phyloP scores from a whole-genome alignment of 2,329 filamentous ascomycete genomes.

The Xylariaceae sp. region DNA sequence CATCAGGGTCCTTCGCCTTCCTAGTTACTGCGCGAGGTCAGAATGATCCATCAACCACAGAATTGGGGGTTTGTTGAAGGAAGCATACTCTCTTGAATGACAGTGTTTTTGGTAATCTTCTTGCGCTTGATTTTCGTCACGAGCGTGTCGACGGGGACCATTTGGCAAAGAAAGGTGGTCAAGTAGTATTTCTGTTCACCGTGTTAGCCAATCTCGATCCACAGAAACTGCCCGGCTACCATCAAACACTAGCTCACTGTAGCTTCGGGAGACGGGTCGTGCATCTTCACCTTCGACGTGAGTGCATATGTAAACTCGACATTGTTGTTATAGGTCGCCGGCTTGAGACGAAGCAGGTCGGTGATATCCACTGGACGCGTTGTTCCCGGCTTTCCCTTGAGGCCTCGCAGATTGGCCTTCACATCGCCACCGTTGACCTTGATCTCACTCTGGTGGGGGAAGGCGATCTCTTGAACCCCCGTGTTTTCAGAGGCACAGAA shows the following conservation, averaged over 20 bases:
- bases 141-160: conserved; percentile 65
- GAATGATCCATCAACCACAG: conserved; percentile 3
- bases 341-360: conserved; percentile 62
- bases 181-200: conserved; percentile 64
- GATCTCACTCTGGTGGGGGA: conserved; percentile 88
- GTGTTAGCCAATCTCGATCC: conserved; percentile 18
- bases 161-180: conserved; percentile 68
- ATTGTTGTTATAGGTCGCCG: conserved; percentile 64
- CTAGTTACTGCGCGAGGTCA: conserved; percentile 57
- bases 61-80: background rate
- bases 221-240: conserved; percentile 17
- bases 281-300: conserved; percentile 67
- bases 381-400: conserved; percentile 95
- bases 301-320: conserved; percentile 88
- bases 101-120: conserved; percentile 72
- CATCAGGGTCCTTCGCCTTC: conserved; percentile 80
- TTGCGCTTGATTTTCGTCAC: conserved; percentile 61
- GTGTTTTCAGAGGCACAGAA: conserved; percentile 69
- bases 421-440: conserved; percentile 84
- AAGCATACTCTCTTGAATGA: conserved; percentile 74
- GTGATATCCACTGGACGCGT: conserved; percentile 93
- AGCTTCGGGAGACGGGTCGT: conserved; percentile 20
- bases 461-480: conserved; percentile 70
- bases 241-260: conserved; percentile 27
- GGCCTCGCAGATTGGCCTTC: conserved; percentile 84